Evolutionary conservation across 2,329 filamentous ascomycete species (phyloP), one percentile per base, ranked within the genome.

Genomic region (Diaporthe vexans): DNA sequence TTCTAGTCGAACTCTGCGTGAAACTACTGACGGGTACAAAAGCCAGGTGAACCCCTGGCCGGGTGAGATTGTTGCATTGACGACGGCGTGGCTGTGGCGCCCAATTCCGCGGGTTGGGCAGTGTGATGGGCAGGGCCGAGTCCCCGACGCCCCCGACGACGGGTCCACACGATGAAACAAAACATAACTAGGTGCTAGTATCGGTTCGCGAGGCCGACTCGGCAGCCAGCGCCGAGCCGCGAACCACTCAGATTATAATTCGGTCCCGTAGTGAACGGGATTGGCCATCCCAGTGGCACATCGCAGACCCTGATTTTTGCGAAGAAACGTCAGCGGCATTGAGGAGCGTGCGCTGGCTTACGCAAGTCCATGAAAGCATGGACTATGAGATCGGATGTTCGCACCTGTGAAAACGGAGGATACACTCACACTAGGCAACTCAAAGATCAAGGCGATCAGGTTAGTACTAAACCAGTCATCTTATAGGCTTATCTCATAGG

Each of bases 1-100:
- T 68, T 26, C 48, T 68, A n/a, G 63, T 40, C n/a, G 48, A 68
- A 68, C 63, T 68, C n/a, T 68, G 63, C 33, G 63, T 40, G 63
- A 54, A 54, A 68, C 63, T 2, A 15, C 37, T 68, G 63, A 68
- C 33, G 15, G 63, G n/a, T 37, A 26, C 33, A 8, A 29, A 40
- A 26, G 48, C 29, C 63, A 40, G 48, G 63, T 54, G 63, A 54
- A 68, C 48, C 63, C 63, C 63, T 68, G 63, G 63, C 48, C 63
- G 15, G 59, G 13, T 2, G 15, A 26, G 46, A 46, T 40, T 67
- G 46, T 54, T 17, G 63, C 63, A 68, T 68, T 68, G 63, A 68
- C 63, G n/a, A 54, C n/a, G 63, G 21, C 48, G 63, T 68, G 63
- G 63, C 63, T 68, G 48, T 68, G 63, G 63, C 5, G 33, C 63